phyloP scores from a whole-genome alignment of 1,139 yeast species.

The Tardiomyces blankii region DNA sequence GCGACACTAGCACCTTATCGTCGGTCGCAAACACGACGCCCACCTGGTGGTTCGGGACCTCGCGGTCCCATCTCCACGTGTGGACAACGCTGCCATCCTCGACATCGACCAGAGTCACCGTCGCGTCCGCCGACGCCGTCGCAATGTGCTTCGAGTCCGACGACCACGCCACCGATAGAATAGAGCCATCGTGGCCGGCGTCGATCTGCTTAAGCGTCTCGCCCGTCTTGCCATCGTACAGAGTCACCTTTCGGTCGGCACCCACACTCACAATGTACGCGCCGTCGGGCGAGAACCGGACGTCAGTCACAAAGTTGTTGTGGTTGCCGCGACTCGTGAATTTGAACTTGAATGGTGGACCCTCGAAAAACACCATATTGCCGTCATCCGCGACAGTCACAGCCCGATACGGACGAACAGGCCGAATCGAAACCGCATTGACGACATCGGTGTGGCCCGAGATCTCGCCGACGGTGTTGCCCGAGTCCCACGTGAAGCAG shows the following conservation, averaged over 20 bases:
- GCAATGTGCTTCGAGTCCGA: conserved; percentile 44
- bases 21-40: conserved; percentile 61
- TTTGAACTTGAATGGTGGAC: conserved; percentile 88
- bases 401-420: conserved; percentile 88
- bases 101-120: conserved; percentile 55
- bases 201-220: conserved; percentile 44
- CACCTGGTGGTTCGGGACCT: conserved; percentile 54
- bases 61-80: conserved; percentile 20
- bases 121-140: conserved; percentile 77
- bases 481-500: conserved; percentile 87
- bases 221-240: conserved; percentile 86
- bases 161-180: conserved; percentile 68
- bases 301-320: conserved; percentile 69
- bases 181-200: conserved; percentile 62
- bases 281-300: conserved; percentile 66
- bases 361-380: conserved; percentile 72
- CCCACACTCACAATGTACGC: conserved; percentile 71
- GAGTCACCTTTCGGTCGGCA: conserved; percentile 63
- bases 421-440: conserved; percentile 76
- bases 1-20: conserved; percentile 43
- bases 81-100: conserved; percentile 17
- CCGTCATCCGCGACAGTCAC: conserved; percentile 89
- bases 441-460: conserved; percentile 85
- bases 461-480: conserved; percentile 91
- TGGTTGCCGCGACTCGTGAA: conserved; percentile 66